Evolutionary conservation across 345 rosid genomes (phyloP).

Genomic region (Odontarrhena argentea): DNA sequence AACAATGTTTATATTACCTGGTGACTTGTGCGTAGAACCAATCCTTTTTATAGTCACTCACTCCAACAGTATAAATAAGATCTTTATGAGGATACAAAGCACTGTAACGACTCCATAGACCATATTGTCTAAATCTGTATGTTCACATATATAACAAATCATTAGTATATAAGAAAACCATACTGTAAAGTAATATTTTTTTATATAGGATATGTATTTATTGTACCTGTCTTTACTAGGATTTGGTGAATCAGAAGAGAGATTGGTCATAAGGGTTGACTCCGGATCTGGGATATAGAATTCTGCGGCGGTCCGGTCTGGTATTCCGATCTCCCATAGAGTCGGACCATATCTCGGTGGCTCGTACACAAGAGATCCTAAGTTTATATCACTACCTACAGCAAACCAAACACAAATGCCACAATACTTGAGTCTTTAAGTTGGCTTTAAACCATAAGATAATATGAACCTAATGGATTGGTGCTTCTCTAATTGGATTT

Average conservation of each 20-base stretch:
- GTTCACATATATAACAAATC: neutral
- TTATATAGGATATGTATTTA: neutral
- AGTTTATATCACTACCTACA: conserved; percentile 49
- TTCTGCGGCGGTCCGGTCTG: conserved; percentile 76
- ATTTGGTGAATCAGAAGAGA: conserved; percentile 33
- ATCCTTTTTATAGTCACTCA: conserved; percentile 49
- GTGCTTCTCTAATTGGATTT: too few relatives aligned
- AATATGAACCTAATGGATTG: too few relatives aligned
- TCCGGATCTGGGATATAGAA: conserved; percentile 67
- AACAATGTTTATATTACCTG: conserved; percentile 43
- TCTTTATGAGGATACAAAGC: conserved; percentile 57
- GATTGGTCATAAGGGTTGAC: conserved; percentile 51
- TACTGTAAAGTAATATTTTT: neutral
- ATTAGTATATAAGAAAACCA: neutral
- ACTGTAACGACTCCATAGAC: conserved; percentile 70
- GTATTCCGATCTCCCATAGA: conserved; percentile 80
- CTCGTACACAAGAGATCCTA: conserved; percentile 51
- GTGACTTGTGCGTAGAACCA: conserved; percentile 89
- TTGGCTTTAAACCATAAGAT: neutral
- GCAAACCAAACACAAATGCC: conserved; percentile 9
- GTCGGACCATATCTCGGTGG: conserved; percentile 86
- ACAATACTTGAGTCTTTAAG: neutral
- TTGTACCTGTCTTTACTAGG: conserved; percentile 43
- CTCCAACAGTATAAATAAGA: conserved; percentile 52
- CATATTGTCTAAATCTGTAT: conserved; percentile 75